A percentile compares a stretch with the other conserved stretches of the same genome.
Evolutionary conservation across 495 filamentous ascomycete species (phyloP).

Genomic region (Parachaetomium inaequale): DNA sequence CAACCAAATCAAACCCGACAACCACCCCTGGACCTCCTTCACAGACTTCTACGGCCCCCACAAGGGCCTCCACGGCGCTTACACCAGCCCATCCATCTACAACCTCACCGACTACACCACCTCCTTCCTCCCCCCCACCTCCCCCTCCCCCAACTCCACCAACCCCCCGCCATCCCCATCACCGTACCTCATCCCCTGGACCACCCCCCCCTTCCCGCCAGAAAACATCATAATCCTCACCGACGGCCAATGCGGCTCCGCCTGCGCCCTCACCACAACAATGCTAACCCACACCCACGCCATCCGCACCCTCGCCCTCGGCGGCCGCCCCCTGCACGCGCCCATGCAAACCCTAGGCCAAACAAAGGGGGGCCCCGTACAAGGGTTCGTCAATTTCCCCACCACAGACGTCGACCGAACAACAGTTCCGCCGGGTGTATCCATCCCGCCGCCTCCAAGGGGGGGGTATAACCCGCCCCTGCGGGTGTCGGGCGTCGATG

Average conservation of each 20-base stretch:
- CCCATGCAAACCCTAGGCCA: conserved; percentile 63
- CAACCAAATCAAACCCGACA: not conserved
- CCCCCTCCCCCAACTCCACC: no score
- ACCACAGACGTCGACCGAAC: not conserved
- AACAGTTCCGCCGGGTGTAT: not conserved
- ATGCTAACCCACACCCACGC: conserved; percentile 53
- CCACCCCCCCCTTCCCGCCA: conserved; percentile 20
- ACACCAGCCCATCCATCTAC: conserved; percentile 6
- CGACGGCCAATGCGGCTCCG: conserved; percentile 63
- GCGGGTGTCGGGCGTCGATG: not conserved
- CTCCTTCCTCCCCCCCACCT: not conserved
- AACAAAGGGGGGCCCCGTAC: conserved; percentile 50
- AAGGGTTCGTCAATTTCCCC: not conserved
- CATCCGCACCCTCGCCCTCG: conserved; percentile 58
- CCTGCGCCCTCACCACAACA: conserved; percentile 58
- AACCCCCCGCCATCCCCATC: not conserved
- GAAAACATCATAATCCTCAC: conserved; percentile 48
- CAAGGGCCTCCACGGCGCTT: not conserved
- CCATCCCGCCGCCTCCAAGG: not conserved
- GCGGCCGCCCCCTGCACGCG: conserved; percentile 53
- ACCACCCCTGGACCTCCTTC: conserved; percentile 5
- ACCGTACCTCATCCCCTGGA: not conserved
- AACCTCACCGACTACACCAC: not conserved
- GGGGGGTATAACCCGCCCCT: conserved; percentile 4
- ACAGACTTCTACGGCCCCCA: conserved; percentile 7